These are phyloP conservation scores for Warburgia ugandensis DNA, from an alignment of 164 flowering plant genomes.

Conservation along the genomic window DNA sequence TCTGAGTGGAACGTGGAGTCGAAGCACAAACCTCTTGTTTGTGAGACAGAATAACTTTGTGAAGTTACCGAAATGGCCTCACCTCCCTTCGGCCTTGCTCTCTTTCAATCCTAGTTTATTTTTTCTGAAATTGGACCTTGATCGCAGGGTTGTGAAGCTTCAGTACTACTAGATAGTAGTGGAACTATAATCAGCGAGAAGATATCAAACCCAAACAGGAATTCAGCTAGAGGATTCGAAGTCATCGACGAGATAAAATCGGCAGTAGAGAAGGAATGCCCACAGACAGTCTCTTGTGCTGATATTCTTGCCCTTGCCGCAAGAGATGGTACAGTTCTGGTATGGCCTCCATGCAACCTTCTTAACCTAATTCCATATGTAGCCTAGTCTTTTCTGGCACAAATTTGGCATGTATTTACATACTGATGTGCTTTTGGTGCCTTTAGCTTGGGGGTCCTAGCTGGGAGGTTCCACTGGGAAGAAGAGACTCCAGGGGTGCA, in stretches of 20 bases:
- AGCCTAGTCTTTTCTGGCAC: background rate
- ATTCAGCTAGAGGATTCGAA: constrained; percentile 84
- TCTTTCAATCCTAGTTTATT: too few relatives aligned
- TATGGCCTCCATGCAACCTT: constrained; percentile 15
- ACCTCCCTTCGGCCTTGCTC: too few relatives aligned
- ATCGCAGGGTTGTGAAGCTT: constrained; percentile 89
- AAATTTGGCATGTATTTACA: background rate
- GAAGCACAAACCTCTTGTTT: background rate
- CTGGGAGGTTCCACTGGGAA: constrained; percentile 95
- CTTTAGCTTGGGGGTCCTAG: constrained; percentile 75
- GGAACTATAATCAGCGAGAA: constrained; percentile 69
- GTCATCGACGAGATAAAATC: constrained; percentile 80
- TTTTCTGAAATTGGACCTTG: background rate
- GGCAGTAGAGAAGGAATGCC: constrained; percentile 83
- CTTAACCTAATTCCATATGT: too few relatives aligned
- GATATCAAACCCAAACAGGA: constrained; percentile 55
- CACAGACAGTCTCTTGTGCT: constrained; percentile 89
- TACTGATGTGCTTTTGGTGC: background rate
- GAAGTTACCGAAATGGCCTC: too few relatives aligned
- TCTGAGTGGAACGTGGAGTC: background rate
- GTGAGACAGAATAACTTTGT: too few relatives aligned
- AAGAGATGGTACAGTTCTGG: constrained; percentile 82
- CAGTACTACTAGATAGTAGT: constrained; percentile 63
- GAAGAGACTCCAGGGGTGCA: constrained; percentile 81
- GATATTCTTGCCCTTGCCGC: constrained; percentile 85